These are phyloP conservation scores for Vaucheria bursata DNA, from an alignment of 352 stramenopile genomes.

Conservation along the genomic window DNA sequence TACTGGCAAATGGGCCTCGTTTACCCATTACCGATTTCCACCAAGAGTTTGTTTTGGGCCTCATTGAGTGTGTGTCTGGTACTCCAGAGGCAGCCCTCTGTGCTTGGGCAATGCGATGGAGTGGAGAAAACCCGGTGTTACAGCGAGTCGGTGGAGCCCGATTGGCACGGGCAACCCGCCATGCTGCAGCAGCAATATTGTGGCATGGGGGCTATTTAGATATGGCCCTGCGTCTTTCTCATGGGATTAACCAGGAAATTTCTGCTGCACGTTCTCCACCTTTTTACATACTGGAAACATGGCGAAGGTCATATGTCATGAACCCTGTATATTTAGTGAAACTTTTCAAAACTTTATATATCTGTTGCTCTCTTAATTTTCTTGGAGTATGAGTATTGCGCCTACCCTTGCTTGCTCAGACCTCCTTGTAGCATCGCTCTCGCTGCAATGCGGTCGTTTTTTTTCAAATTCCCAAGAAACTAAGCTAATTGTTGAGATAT, in stretches of 20 bases:
- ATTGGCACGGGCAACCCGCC: conserved; percentile 13
- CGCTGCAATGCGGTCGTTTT: too few relatives aligned
- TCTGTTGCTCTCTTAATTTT: too few relatives aligned
- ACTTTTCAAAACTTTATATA: too few relatives aligned
- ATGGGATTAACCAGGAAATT: conserved; percentile 3
- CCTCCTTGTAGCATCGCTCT: too few relatives aligned
- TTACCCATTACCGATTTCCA: background rate
- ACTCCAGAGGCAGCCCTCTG: conserved; percentile 13
- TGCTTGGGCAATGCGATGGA: conserved; percentile 21
- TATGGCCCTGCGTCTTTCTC: conserved; percentile 19
- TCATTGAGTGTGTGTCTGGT: conserved; percentile 16
- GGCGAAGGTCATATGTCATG: conserved; percentile 21
- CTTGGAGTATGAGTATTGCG: too few relatives aligned
- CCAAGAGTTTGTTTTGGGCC: conserved; percentile 3
- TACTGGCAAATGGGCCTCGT: background rate
- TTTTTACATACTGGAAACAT: conserved; percentile 41
- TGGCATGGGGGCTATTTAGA: conserved; percentile 33
- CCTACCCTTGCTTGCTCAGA: too few relatives aligned
- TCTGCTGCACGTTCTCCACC: conserved; percentile 12
- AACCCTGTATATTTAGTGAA: too few relatives aligned
- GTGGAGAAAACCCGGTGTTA: conserved; percentile 29
- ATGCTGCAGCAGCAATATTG: conserved; percentile 24
- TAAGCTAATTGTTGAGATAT: too few relatives aligned
- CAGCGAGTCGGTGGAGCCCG: conserved; percentile 22
- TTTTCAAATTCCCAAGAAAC: too few relatives aligned